Base-by-base conservation (phyloP, 257 asterid genomes). In the Capsicum baccatum region DNA sequence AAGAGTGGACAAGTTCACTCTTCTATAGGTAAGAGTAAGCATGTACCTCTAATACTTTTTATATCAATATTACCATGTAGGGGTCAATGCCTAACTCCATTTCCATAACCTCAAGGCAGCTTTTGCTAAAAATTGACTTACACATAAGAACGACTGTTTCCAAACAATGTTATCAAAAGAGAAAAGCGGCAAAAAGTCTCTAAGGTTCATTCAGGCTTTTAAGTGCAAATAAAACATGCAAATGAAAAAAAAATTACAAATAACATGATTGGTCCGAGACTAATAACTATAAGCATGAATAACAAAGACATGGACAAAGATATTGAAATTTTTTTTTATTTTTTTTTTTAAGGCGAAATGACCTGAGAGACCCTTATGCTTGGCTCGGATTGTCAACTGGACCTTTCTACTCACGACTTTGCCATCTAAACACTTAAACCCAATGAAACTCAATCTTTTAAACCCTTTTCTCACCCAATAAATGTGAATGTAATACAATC, bases 1-100 rank as follows among this genome's bases (percentile, higher is more conserved):
- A 76, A 76, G 15, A 76, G 64, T 26, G 63, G 26, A 76, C 62
- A 76, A 50, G 47, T 26, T 78, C 33, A 78, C 64, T 8, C 64
- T 52, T 55, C 15, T 10, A 55, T 21, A 6, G 81, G 21, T 50
- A 74, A 74, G 62, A 50, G 44, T 39, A 44, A 74, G 62, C 44
- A 19, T 50, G 80, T n/a, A 26, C 44, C 62, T 19, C 56, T 19
- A 19, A 74, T 12, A 11, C 37, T 21, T 50, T 50, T 50, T 74
- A 50, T 6, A 21, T 50, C 81, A 50, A 74, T 19, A 6, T 3
- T 3, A 74, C 44, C 37, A 50, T 21, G 21, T 48, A 74, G 60
- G 79, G 80, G 13, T 21, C 80, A 5, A 74, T 11, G 39, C 13
- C 19, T 11, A 48, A 48, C 42, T 8, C 19, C 80, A 21, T 4